These are phyloP conservation scores for Quercus cerris DNA, from an alignment of 306 rosid genomes.

Conservation along the genomic window DNA sequence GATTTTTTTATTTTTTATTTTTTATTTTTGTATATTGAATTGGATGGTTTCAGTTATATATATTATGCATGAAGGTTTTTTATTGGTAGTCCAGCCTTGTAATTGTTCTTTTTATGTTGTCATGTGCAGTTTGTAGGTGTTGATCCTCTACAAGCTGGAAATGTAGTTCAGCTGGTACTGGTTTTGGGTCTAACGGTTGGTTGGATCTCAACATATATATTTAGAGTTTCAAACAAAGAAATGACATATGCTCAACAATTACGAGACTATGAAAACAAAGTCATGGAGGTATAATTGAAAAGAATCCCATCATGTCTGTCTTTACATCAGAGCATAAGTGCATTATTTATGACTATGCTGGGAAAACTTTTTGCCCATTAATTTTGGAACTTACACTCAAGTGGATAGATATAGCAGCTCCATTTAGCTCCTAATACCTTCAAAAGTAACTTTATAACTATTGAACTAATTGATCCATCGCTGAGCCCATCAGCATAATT, in stretches of 20 bases:
- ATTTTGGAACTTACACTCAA: neutral
- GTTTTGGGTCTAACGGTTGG: conserved; percentile 93
- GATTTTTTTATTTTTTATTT: neutral
- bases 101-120: conserved; percentile 17
- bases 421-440: neutral
- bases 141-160: conserved; percentile 93
- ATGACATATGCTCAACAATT: conserved; percentile 97
- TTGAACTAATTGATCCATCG: neutral
- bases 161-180: conserved; percentile 88
- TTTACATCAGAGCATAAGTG: neutral
- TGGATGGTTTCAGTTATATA: neutral
- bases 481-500: neutral
- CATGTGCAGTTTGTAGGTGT: conserved; percentile 68
- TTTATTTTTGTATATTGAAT: neutral
- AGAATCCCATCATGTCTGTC: neutral
- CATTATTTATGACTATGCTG: neutral
- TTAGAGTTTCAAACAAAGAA: conserved; percentile 95
- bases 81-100: neutral
- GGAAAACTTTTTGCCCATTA: neutral
- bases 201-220: conserved; percentile 91
- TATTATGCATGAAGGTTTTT: neutral
- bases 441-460: neutral
- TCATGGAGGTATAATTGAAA: conserved; percentile 70
- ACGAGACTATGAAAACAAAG: conserved; percentile 88
- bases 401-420: neutral